These are phyloP conservation scores for Fusarium sp. DNA, from an alignment of 2,329 filamentous ascomycete species.

Conservation along the genomic window DNA sequence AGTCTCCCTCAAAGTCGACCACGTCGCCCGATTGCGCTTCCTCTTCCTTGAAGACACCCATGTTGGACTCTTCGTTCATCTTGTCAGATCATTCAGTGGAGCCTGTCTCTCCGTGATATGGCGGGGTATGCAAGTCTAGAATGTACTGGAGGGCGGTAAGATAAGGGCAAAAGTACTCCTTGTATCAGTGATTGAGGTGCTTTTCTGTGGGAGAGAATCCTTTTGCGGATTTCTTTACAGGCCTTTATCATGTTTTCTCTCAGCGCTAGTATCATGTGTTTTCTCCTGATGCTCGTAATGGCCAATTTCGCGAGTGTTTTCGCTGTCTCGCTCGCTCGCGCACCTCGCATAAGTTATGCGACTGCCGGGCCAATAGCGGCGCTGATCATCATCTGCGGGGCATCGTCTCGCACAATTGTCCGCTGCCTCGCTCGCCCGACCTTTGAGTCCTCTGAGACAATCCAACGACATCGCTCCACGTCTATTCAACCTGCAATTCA, in stretches of 20 bases:
- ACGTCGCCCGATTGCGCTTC: background rate
- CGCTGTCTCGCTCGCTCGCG: background rate
- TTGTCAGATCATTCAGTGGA: background rate
- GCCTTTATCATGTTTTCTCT: constrained; percentile 1
- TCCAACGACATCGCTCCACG: background rate
- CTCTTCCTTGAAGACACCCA: background rate
- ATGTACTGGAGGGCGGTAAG: background rate
- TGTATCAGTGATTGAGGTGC: background rate
- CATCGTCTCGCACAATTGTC: background rate
- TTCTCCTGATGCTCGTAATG: background rate
- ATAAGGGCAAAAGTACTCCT: background rate
- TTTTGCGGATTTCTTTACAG: background rate
- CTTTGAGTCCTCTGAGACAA: background rate
- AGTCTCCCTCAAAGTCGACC: background rate
- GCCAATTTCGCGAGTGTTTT: background rate
- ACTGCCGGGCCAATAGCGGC: background rate
- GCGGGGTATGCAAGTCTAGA: background rate
- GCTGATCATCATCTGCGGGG: background rate
- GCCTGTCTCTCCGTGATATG: background rate
- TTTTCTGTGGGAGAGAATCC: background rate
- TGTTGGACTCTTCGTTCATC: background rate
- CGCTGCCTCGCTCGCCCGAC: background rate
- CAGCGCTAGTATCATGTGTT: background rate
- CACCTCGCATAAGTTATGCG: background rate
- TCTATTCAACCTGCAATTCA: background rate